Evolutionary conservation across 768 basidiomycete genomes (phyloP).

Genomic region (Phylloporus scabripes): DNA sequence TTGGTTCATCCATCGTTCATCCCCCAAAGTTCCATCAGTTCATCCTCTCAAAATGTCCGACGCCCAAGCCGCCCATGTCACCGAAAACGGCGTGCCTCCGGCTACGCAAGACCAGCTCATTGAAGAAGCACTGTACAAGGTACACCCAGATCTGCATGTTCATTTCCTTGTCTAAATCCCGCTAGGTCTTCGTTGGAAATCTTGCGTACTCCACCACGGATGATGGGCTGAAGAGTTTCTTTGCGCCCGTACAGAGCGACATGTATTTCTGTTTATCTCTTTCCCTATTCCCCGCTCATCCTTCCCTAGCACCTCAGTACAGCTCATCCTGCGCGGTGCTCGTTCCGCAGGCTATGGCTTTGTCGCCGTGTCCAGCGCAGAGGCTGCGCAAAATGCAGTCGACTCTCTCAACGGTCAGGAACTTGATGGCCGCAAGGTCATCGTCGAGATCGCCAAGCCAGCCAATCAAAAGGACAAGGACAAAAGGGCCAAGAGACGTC

Average conservation of each 20-base stretch:
- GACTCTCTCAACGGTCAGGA: conserved; percentile 81
- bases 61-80: conserved; percentile 80
- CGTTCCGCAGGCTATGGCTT: conserved; percentile 93
- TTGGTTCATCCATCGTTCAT: conserved; percentile 76
- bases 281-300: conserved; percentile 5
- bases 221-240: conserved; percentile 92
- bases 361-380: conserved; percentile 73
- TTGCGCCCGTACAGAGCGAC: conserved; percentile 80
- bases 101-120: conserved; percentile 59
- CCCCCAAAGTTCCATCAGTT: conserved; percentile 48
- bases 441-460: conserved; percentile 92
- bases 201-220: conserved; percentile 92
- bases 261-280: conserved; percentile 55
- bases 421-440: conserved; percentile 83
- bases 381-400: conserved; percentile 84
- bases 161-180: conserved; percentile 9
- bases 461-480: conserved; percentile 81
- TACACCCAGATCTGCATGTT: conserved; percentile 28
- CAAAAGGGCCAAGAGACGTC: conserved; percentile 72
- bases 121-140: conserved; percentile 81
- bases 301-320: conserved; percentile 61
- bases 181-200: conserved; percentile 90
- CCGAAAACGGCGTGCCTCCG: conserved; percentile 80
- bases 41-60: conserved; percentile 74
- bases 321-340: conserved; percentile 79